Evolutionary conservation across 108 stramenopile genomes (phyloP), one percentile per base, ranked within the genome.

Genomic region (Cyclotella distinguenda): DNA sequence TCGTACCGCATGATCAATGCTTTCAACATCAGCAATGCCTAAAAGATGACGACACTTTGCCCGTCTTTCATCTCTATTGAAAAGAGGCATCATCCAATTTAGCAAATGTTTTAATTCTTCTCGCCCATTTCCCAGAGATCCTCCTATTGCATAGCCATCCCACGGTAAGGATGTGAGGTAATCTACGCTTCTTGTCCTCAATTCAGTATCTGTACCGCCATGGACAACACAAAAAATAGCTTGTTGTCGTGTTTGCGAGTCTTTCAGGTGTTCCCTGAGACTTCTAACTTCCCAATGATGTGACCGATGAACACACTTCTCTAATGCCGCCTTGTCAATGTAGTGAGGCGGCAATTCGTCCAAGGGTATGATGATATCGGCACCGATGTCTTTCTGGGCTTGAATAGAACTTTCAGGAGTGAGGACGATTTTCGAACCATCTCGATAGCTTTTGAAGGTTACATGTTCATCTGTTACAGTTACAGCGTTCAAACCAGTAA

Each of bases 361-460:
- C 19, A 86, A 64, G 0, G 83, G 82, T 18, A 86, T 86, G 36
- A 86, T 85, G 38, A 85, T 82, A 74, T 85, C 84, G n/a, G 79
- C 79, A 10, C 84, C 84, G 32, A 75, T 70, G 18, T 60, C 77
- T 38, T 85, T 85, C 43, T 85, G 84, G 18, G 82, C 80, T 40
- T 77, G 54, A 19, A 86, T 80, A 15, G 79, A 73, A 11, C 67
- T 70, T 55, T 86, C 85, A 4, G 85, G 85, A 18, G 81, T 86
- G 0, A 86, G 66, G 36, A 62, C 21, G 31, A 84, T 22, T 31
- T 64, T 70, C 6, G 53, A 31, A 4, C 85, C 85, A 61, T 86
- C 83, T 1, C 81, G 69, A 60, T 84, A 84, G 44, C 73, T 76
- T 12, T 64, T 69, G 60, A 86, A 86, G 34, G 47, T 67, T 6